Evolutionary conservation across 257 asterid species (phyloP).

Genomic region (Scutellaria barbata): DNA sequence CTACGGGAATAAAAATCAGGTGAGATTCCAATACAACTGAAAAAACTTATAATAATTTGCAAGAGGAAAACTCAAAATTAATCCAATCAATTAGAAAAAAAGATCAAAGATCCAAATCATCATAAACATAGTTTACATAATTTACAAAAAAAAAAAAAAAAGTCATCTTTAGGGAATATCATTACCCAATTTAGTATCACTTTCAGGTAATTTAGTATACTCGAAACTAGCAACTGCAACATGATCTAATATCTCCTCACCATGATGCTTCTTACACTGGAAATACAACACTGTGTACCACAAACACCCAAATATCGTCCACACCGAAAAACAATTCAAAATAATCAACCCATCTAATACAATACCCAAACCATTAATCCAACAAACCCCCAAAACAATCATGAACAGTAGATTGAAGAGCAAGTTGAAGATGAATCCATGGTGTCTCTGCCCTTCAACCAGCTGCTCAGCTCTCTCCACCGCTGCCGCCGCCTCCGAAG

Average conservation of each 20-base stretch:
- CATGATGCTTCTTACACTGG: conserved; percentile 49
- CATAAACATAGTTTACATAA: no score
- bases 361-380: conserved; percentile 25
- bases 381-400: conserved; percentile 21
- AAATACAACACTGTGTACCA: conserved; percentile 50
- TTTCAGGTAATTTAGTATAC: conserved; percentile 33
- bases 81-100: no score
- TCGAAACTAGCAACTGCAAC: conserved; percentile 27
- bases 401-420: conserved; percentile 18
- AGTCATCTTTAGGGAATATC: background rate
- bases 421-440: conserved; percentile 45
- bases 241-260: conserved; percentile 35
- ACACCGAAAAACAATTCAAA: conserved; percentile 25
- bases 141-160: no score
- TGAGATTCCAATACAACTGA: no score
- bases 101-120: no score
- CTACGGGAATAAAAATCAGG: no score
- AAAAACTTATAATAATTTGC: no score
- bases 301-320: conserved; percentile 21
- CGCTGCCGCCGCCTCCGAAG: conserved; percentile 45
- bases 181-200: background rate
- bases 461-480: conserved; percentile 46
- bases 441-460: conserved; percentile 41
- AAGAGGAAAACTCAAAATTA: no score
- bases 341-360: conserved; percentile 2